Percentiles rank a stretch among this genome's conserved stretches.
Evolutionary conservation across 2,329 filamentous ascomycete genomes (phyloP).

Genomic region (Colletotrichum musicola): DNA sequence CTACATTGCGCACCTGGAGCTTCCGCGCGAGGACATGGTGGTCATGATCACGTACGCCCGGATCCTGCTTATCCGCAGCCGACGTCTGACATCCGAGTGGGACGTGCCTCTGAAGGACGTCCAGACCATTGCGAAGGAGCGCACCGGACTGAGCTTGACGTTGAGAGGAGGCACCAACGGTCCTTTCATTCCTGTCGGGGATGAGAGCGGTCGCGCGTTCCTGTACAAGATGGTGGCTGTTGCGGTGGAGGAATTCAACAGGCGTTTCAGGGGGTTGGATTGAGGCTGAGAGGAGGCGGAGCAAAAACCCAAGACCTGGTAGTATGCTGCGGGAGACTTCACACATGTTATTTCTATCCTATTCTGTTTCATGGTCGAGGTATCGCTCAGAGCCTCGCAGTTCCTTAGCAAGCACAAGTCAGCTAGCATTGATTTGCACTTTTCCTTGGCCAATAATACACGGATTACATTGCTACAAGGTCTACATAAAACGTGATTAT

Average conservation of each 20-base stretch:
- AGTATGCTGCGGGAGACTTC: neutral
- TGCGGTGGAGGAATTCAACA: conserved; percentile 76
- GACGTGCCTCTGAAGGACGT: conserved; percentile 96
- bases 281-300: conserved; percentile 35
- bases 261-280: conserved; percentile 65
- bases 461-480: too few relatives aligned
- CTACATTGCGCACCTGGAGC: conserved; percentile 96
- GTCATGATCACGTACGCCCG: conserved; percentile 89
- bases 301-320: neutral
- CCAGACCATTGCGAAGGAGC: conserved; percentile 96
- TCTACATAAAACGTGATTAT: too few relatives aligned
- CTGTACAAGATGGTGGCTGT: conserved; percentile 75
- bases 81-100: conserved; percentile 91
- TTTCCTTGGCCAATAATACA: too few relatives aligned
- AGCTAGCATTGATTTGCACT: neutral
- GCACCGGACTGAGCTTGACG: conserved; percentile 90
- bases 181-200: conserved; percentile 93
- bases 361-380: neutral
- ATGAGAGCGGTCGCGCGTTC: conserved; percentile 79
- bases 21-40: conserved; percentile 88
- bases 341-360: neutral
- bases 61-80: conserved; percentile 90
- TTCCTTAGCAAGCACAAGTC: conserved; percentile 21
- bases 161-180: conserved; percentile 92
- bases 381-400: conserved; percentile 22